Evolutionary conservation across 257 asterid species (phyloP).

Genomic region (Nicotiana benthamiana): DNA sequence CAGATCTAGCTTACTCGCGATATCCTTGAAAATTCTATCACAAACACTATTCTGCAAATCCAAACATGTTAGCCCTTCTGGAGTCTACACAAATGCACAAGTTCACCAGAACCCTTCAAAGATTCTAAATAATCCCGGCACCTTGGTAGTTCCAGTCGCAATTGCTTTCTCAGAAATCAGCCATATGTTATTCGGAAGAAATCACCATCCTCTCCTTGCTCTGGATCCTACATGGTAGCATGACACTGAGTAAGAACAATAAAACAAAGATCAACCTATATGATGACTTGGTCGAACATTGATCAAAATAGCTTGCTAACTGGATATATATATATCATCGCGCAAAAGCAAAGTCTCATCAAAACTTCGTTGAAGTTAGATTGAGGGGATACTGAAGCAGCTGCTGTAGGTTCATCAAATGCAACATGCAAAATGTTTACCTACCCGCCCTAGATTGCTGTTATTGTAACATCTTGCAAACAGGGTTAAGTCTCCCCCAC

Average conservation of each 20-base stretch:
- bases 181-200: not conserved
- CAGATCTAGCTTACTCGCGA: not conserved
- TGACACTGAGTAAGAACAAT: not conserved
- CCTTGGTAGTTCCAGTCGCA: not conserved
- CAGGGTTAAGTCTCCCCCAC: not conserved
- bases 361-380: not conserved
- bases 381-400: not conserved
- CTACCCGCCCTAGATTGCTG: not conserved
- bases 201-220: slow-evolving; percentile 3
- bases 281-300: not conserved
- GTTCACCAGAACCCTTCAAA: not conserved
- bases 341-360: not conserved
- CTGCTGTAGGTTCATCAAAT: not conserved
- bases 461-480: not conserved
- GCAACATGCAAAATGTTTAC: not conserved
- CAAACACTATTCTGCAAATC: not conserved
- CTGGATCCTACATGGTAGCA: not conserved
- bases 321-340: not conserved
- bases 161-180: not conserved
- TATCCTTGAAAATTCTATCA: not conserved
- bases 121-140: not conserved
- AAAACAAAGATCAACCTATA: not conserved
- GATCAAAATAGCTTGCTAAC: not conserved
- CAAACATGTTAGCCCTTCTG: not conserved
- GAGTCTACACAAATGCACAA: not conserved